Evolutionary conservation across 179 eudicot species (phyloP).

Genomic region (Heliamphora pulchella): DNA sequence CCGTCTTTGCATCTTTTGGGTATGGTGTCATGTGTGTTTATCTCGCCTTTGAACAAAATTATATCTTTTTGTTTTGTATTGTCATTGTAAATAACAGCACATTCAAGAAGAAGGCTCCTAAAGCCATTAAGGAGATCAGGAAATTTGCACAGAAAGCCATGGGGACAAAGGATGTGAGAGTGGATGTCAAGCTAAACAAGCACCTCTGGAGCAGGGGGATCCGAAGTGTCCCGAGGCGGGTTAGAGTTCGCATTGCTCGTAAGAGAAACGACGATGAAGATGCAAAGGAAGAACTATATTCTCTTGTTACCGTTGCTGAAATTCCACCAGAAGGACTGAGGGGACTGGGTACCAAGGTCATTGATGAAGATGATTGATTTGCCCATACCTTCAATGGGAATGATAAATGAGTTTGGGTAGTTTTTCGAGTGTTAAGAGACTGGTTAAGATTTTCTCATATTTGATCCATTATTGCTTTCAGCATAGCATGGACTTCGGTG

Average conservation of each 20-base stretch:
- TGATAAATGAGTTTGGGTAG: slow-evolving; percentile 14
- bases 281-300: slow-evolving; percentile 75
- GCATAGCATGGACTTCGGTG: not conserved
- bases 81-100: slow-evolving; percentile 40
- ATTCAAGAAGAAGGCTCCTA: slow-evolving; percentile 98
- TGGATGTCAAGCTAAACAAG: slow-evolving; percentile 83
- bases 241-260: slow-evolving; percentile 73
- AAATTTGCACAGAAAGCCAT: slow-evolving; percentile 74
- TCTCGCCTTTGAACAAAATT: not conserved
- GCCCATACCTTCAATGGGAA: not conserved
- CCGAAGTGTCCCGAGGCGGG: slow-evolving; percentile 73
- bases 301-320: slow-evolving; percentile 65
- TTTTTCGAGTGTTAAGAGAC: not conserved
- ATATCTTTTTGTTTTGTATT: not conserved
- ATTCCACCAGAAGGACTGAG: slow-evolving; percentile 54
- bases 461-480: not conserved
- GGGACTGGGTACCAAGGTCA: slow-evolving; percentile 66
- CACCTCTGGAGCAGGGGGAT: slow-evolving; percentile 84
- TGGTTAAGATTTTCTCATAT: not conserved
- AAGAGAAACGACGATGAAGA: slow-evolving; percentile 88
- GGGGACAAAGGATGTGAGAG: slow-evolving; percentile 83
- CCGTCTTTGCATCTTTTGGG: not conserved
- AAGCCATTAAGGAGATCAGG: slow-evolving; percentile 73
- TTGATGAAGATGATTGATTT: slow-evolving; percentile 53
- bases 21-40: not conserved